These are phyloP conservation scores for Mortierella sp. DNA, from an alignment of 371 early-diverging fungal genomes.

Conservation along the genomic window DNA sequence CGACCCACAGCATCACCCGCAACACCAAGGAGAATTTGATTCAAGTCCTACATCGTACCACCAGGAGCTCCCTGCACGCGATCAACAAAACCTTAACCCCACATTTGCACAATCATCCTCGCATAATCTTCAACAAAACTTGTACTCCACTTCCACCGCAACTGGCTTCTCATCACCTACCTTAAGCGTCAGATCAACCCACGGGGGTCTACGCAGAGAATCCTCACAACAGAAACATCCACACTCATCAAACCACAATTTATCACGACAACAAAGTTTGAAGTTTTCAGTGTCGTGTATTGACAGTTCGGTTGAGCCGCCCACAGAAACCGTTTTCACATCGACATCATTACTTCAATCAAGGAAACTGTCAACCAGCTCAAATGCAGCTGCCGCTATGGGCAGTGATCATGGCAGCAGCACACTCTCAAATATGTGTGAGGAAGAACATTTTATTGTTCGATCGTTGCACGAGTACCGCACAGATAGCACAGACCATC, in stretches of 20 bases:
- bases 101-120: neutral
- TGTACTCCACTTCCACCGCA: conserved; percentile 19
- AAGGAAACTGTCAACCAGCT: conserved; percentile 18
- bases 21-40: neutral
- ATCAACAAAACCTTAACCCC: neutral
- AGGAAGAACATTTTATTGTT: conserved; percentile 39
- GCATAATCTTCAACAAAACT: neutral
- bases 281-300: neutral
- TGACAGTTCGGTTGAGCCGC: neutral
- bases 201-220: neutral
- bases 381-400: conserved; percentile 45
- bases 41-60: conserved; percentile 2
- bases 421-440: conserved; percentile 15
- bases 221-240: neutral
- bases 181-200: conserved; percentile 1
- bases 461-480: conserved; percentile 50
- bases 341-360: conserved; percentile 2
- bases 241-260: neutral
- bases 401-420: conserved; percentile 22
- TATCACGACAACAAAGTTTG: neutral
- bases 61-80: neutral
- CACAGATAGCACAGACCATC: conserved; percentile 34
- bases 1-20: conserved; percentile 4
- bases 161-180: neutral
- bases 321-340: conserved; percentile 3